phyloP scores from a whole-genome alignment of 1,284 basidiomycete genomes.

The Microbotryum lychnidis-dioicae region DNA sequence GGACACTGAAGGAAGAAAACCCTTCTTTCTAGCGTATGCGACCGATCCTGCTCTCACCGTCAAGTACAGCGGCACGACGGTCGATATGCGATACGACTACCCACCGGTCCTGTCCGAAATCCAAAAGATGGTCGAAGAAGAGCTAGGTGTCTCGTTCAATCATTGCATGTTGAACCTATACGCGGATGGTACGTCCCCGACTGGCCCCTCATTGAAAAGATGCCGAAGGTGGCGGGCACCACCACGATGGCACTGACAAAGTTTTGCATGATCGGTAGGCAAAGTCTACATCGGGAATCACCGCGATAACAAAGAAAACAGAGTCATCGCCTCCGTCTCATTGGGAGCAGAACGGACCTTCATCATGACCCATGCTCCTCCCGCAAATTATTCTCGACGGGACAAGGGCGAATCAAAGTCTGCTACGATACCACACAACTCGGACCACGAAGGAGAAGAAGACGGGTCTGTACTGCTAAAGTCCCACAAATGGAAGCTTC shows the following conservation, averaged over 20 bases:
- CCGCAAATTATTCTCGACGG: constrained; percentile 8
- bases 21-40: constrained; percentile 40
- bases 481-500: constrained; percentile 40
- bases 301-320: constrained; percentile 41
- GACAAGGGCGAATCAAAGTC: not conserved
- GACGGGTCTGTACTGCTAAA: not conserved
- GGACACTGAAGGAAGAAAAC: not conserved
- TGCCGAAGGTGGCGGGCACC: too few species aligned
- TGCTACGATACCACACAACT: not conserved
- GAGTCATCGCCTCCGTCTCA: constrained; percentile 48
- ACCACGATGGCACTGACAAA: not conserved
- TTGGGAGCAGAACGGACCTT: constrained; percentile 48
- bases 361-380: constrained; percentile 44
- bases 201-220: too few species aligned
- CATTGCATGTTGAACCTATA: constrained; percentile 51
- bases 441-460: constrained; percentile 1
- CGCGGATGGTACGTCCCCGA: constrained; percentile 40
- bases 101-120: constrained; percentile 43
- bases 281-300: constrained; percentile 38
- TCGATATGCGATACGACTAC: constrained; percentile 44
- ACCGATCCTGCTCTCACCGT: constrained; percentile 41
- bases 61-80: constrained; percentile 45
- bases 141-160: constrained; percentile 47
- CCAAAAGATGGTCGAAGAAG: constrained; percentile 40
- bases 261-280: not conserved